These are phyloP conservation scores for Pseudognaphalium luteoalbum DNA, from an alignment of 129 eudicot genomes.

Conservation along the genomic window DNA sequence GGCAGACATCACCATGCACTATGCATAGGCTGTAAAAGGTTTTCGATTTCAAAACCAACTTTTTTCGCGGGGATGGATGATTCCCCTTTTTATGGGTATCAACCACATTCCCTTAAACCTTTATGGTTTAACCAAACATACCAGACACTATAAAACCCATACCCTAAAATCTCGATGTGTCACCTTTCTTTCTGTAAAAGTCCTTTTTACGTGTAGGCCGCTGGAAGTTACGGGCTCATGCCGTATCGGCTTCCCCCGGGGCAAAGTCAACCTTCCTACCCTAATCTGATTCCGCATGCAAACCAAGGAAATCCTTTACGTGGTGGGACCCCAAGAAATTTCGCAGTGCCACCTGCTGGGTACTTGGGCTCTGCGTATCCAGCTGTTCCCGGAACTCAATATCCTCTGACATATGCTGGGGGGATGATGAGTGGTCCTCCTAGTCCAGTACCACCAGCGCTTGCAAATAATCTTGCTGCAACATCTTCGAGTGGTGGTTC, in stretches of 20 bases:
- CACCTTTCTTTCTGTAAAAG: slow-evolving; percentile 7
- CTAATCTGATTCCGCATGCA: slow-evolving; percentile 44
- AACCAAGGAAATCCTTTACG: slow-evolving; percentile 59
- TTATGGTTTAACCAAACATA: background rate
- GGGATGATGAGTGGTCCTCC: slow-evolving; percentile 68
- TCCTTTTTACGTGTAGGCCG: slow-evolving; percentile 54
- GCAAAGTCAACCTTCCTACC: slow-evolving; percentile 69
- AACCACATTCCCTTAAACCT: background rate
- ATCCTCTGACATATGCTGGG: slow-evolving; percentile 65
- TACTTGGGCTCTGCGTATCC: slow-evolving; percentile 47
- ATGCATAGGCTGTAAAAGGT: background rate
- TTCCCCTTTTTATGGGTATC: background rate
- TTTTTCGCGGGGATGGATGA: background rate
- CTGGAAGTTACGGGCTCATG: slow-evolving; percentile 84
- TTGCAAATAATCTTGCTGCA: slow-evolving; percentile 59
- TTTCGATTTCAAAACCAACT: background rate
- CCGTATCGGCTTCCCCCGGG: slow-evolving; percentile 68
- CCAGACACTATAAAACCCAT: background rate
- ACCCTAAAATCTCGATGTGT: background rate
- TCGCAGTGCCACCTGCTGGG: slow-evolving; percentile 26
- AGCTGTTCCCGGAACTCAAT: slow-evolving; percentile 57
- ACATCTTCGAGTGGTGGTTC: slow-evolving; percentile 62
- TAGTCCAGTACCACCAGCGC: slow-evolving; percentile 59
- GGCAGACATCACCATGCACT: background rate
- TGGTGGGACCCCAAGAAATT: slow-evolving; percentile 63